phyloP scores from a whole-genome alignment of 1,284 basidiomycete genomes.

The Ceratobasidium sp. region DNA sequence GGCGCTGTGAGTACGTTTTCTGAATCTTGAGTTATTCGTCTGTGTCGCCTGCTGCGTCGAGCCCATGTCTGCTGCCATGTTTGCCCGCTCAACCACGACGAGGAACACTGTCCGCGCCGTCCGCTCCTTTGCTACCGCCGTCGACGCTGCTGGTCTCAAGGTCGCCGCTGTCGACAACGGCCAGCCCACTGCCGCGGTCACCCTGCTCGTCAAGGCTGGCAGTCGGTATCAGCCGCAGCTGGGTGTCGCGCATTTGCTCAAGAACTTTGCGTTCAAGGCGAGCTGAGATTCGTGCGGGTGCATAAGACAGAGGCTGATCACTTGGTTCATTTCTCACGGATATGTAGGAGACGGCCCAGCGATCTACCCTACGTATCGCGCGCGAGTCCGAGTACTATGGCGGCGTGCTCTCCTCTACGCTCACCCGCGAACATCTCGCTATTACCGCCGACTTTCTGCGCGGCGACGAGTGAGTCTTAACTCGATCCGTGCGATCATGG shows the following conservation, averaged over 20 bases:
- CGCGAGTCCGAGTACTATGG: constrained; percentile 95
- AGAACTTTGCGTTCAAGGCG: constrained; percentile 98
- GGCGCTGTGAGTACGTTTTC: constrained; percentile 8
- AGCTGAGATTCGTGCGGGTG: constrained; percentile 36
- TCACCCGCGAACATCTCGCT: constrained; percentile 91
- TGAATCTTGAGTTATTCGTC: constrained; percentile 9
- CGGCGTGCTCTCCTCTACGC: constrained; percentile 86
- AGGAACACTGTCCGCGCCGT: constrained; percentile 50
- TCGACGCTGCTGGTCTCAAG: constrained; percentile 82
- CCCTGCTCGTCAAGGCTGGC: constrained; percentile 91
- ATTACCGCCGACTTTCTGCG: constrained; percentile 94
- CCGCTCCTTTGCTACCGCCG: constrained; percentile 81
- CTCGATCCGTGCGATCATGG: constrained; percentile 9
- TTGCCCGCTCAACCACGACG: constrained; percentile 35
- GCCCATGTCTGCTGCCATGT: background rate
- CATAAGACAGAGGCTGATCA: background rate
- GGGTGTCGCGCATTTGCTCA: constrained; percentile 90
- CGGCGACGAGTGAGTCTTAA: constrained; percentile 89
- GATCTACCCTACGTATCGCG: constrained; percentile 90
- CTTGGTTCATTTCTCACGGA: background rate
- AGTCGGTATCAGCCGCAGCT: constrained; percentile 85
- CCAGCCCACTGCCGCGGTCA: constrained; percentile 84
- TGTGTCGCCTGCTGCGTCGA: constrained; percentile 6
- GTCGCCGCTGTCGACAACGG: constrained; percentile 85
- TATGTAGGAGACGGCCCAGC: constrained; percentile 77